phyloP scores from a whole-genome alignment of 441 rosid genomes.

The Populus tomentosa region DNA sequence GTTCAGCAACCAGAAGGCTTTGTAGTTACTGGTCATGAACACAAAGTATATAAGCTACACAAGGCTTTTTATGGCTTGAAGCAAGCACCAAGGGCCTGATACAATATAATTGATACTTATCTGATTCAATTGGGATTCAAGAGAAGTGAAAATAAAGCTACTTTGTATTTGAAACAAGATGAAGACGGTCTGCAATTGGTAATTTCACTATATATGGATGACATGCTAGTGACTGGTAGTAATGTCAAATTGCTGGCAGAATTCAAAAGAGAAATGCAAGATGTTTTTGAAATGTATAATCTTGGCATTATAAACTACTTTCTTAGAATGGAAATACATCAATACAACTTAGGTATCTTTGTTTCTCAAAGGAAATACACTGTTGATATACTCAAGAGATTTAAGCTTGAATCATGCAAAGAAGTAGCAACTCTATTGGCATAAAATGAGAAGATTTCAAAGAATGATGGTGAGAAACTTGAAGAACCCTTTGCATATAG shows the following conservation, averaged over 20 bases:
- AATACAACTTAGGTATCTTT: neutral
- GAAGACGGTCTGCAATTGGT: accelerated
- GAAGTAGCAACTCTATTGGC: neutral
- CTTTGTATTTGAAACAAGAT: neutral
- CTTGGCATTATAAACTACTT: neutral
- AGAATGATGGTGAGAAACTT: neutral
- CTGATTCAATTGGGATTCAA: too few relatives aligned
- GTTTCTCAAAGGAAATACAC: neutral
- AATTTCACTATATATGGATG: neutral
- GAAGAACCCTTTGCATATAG: neutral
- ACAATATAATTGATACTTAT: too few relatives aligned
- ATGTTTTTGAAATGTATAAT: too few relatives aligned
- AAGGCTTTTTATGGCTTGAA: neutral
- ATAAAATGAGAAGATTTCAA: neutral
- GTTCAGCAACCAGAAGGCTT: neutral
- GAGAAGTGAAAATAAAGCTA: neutral
- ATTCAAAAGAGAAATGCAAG: too few relatives aligned
- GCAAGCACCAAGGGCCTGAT: too few relatives aligned
- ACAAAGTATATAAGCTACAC: neutral
- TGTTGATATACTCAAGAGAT: neutral
- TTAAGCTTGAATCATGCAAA: neutral
- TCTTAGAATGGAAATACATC: neutral
- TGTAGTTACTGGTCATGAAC: neutral
- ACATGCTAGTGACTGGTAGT: neutral
- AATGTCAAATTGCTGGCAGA: neutral